These are phyloP conservation scores for Daldinia childiae DNA, from an alignment of 495 filamentous ascomycete genomes.

Conservation along the genomic window DNA sequence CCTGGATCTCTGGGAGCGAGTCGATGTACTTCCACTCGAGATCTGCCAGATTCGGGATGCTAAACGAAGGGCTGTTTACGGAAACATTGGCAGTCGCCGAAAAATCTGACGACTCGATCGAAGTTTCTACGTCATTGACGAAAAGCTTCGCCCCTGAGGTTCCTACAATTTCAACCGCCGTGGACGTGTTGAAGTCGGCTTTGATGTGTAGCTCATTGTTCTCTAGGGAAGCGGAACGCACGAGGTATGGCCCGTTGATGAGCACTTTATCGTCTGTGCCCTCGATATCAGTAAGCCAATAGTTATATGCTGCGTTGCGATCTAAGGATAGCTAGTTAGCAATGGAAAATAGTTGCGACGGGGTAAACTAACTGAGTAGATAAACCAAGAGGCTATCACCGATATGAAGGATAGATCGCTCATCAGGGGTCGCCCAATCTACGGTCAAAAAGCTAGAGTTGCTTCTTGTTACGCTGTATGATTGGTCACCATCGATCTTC, in stretches of 20 bases:
- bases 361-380: constrained; percentile 51
- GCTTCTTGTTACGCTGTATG: constrained; percentile 49
- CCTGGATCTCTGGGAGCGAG: constrained; percentile 72
- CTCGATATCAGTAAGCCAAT: constrained; percentile 71
- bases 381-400: constrained; percentile 61
- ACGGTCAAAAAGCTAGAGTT: constrained; percentile 50
- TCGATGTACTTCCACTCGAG: constrained; percentile 77
- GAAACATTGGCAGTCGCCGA: constrained; percentile 54
- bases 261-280: constrained; percentile 58
- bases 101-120: constrained; percentile 58
- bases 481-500: constrained; percentile 60
- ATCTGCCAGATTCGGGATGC: constrained; percentile 62
- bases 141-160: constrained; percentile 61
- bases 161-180: constrained; percentile 69
- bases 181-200: constrained; percentile 77
- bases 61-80: constrained; percentile 62
- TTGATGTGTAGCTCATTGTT: constrained; percentile 64
- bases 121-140: constrained; percentile 67
- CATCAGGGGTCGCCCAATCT: constrained; percentile 21
- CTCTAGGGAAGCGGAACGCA: constrained; percentile 67
- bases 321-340: constrained; percentile 46
- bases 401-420: constrained; percentile 57
- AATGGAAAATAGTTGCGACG: not conserved
- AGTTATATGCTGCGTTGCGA: constrained; percentile 78
- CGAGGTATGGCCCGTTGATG: constrained; percentile 78